Evolutionary conservation across 176 grass and related monocot genomes (phyloP), one percentile per base, ranked within the genome.

Genomic region (Musa itinerans): DNA sequence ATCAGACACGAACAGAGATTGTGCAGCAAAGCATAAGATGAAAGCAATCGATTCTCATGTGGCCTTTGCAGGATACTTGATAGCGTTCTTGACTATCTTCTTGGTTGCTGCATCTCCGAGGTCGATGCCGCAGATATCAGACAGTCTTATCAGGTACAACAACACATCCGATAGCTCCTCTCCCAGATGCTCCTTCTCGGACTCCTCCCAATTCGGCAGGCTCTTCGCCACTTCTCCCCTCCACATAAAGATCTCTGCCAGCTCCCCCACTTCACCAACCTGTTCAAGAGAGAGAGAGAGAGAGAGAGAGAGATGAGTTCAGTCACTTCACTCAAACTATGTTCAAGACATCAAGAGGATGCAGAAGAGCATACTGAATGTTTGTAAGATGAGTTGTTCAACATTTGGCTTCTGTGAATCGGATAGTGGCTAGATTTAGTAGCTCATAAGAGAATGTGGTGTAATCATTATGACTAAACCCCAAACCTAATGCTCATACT

Each of bases 101-200:
- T 50, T 74, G 22, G 20, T n/a, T 20, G 22, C 52, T 24, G 72
- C 72, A 11, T 27, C 23, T 21, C 52, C 72, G 8, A 74, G 72
- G 23, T 74, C 53, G 2, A 74, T 53, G 2, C 72, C 72, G 53
- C 72, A 74, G 10, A 74, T 74, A 21, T 74, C 72, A 9, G 72
- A 74, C 2, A 74, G 51, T 50, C 72, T 74, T 19, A 74, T 50
- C 11, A 74, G 72, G 53, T 74, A 74, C 17, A 74, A 23, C 53
- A 74, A 13, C 52, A 74, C 72, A 56, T 74, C 72, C 0, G 72
- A 74, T 52, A 74, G 72, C 72, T 74, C 72, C 72, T 74, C 72
- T 23, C 72, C 52, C n/a, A 74, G 53, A 17, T 74, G 72, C 72
- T 17, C 43, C 53, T 56, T 74, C 19, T 74, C 72, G 2, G 50